A percentile compares a stretch with the other conserved stretches of the same genome.
These are phyloP conservation scores for Aspergillus sp. DNA, from an alignment of 2,329 filamentous ascomycete species.

Conservation along the genomic window DNA sequence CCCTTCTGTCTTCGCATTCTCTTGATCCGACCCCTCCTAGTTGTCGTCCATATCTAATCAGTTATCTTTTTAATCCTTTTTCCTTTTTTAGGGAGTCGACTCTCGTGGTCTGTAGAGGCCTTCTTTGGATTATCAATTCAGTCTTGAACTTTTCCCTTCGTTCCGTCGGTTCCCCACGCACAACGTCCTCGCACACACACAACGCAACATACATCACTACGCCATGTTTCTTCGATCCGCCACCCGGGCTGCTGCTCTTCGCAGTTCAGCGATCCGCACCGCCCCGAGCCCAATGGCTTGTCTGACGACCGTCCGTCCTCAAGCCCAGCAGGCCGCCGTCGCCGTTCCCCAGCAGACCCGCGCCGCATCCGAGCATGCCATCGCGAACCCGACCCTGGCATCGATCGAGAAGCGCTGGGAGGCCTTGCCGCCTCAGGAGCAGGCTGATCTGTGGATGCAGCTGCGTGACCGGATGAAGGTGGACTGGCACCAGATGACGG, in stretches of 20 bases:
- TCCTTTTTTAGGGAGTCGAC: conserved; percentile 19
- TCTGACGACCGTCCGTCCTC: conserved; percentile 26
- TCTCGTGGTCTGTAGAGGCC: conserved; percentile 12
- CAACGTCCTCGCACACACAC: conserved; percentile 5
- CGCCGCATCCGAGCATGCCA: conserved; percentile 69
- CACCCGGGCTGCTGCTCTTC: conserved; percentile 34
- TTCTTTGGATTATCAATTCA: neutral
- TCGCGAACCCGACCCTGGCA: conserved; percentile 93
- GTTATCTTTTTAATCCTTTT: conserved; percentile 15
- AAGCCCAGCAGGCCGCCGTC: conserved; percentile 25
- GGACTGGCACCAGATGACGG: conserved; percentile 88
- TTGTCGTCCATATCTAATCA: conserved; percentile 1
- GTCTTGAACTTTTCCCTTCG: too few relatives aligned
- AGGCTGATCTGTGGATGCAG: conserved; percentile 98
- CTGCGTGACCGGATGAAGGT: conserved; percentile 98
- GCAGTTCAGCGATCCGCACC: conserved; percentile 25
- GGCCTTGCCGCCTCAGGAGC: conserved; percentile 93
- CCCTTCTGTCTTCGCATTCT: conserved; percentile 22
- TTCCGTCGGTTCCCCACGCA: conserved; percentile 12
- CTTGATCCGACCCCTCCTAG: conserved; percentile 16
- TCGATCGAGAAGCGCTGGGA: conserved; percentile 99
- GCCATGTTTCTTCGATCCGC: conserved; percentile 40
- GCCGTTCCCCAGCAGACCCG: conserved; percentile 44
- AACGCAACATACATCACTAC: too few relatives aligned
- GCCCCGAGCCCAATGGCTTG: conserved; percentile 29